Evolutionary conservation across 1,139 yeast genomes (phyloP).

Genomic region (Suhomyces chickasaworum): DNA sequence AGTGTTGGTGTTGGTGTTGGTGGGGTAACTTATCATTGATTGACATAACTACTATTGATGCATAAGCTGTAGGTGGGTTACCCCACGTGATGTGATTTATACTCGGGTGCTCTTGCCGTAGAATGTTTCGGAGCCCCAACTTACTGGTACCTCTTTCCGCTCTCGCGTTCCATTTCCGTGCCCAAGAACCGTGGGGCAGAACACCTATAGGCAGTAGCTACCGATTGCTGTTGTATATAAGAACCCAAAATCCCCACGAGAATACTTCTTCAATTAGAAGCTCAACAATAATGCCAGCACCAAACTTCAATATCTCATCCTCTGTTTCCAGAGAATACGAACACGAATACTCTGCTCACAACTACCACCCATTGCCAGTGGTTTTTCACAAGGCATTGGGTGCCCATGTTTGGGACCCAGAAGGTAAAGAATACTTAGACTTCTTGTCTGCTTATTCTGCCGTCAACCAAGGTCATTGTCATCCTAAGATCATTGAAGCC

Average conservation of each 20-base stretch:
- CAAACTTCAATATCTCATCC: constrained; percentile 55
- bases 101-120: constrained; percentile 10
- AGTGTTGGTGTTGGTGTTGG: no score
- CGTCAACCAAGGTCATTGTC: constrained; percentile 98
- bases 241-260: not conserved
- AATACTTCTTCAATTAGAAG: not conserved
- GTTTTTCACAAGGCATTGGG: constrained; percentile 86
- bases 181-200: constrained; percentile 9
- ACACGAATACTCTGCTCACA: constrained; percentile 86
- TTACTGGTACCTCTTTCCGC: constrained; percentile 1
- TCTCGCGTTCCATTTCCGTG: constrained; percentile 11
- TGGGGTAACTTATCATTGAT: no score
- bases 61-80: not conserved
- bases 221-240: constrained; percentile 15
- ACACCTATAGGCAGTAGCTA: constrained; percentile 20
- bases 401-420: constrained; percentile 98
- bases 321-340: constrained; percentile 69
- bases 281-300: constrained; percentile 20
- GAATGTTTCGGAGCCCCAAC: not conserved
- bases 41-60: no score
- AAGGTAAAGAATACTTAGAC: constrained; percentile 85
- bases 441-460: constrained; percentile 94
- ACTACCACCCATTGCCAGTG: constrained; percentile 95
- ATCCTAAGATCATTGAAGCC: constrained; percentile 87
- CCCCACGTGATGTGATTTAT: not conserved